phyloP scores from a whole-genome alignment of 1,284 basidiomycete genomes.

The Spongispora temasekensis region DNA sequence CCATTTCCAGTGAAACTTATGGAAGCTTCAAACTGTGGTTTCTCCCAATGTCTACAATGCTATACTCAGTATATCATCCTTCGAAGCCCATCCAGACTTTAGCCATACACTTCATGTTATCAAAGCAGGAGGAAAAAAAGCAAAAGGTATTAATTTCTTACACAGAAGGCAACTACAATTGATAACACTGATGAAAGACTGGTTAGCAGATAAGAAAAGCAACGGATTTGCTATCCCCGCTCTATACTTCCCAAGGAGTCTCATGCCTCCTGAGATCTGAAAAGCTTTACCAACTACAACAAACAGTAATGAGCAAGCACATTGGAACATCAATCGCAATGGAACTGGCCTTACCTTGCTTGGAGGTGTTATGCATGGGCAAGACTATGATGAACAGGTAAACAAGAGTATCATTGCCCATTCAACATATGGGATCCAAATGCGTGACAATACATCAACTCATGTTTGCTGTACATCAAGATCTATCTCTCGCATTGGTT shows the following conservation, averaged over 20 bases:
- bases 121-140: background rate
- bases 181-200: background rate
- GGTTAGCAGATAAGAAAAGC: background rate
- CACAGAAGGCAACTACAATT: background rate
- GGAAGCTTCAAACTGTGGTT: background rate
- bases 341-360: conserved; percentile 2
- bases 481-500: background rate
- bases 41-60: background rate
- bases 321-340: conserved; percentile 6
- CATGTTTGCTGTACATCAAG: background rate
- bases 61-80: conserved; percentile 5
- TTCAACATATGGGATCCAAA: conserved; percentile 1
- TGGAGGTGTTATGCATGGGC: conserved; percentile 4
- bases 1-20: background rate
- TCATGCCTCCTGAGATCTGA: conserved; percentile 1
- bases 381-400: conserved; percentile 1
- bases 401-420: background rate
- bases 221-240: background rate
- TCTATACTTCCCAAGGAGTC: conserved; percentile 1
- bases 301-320: conserved; percentile 11
- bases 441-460: background rate
- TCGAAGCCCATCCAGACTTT: conserved; percentile 1
- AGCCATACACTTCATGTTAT: background rate
- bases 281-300: conserved; percentile 7
- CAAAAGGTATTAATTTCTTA: background rate